phyloP scores from a whole-genome alignment of 768 basidiomycete species.

The Paxillus rubicundulus region DNA sequence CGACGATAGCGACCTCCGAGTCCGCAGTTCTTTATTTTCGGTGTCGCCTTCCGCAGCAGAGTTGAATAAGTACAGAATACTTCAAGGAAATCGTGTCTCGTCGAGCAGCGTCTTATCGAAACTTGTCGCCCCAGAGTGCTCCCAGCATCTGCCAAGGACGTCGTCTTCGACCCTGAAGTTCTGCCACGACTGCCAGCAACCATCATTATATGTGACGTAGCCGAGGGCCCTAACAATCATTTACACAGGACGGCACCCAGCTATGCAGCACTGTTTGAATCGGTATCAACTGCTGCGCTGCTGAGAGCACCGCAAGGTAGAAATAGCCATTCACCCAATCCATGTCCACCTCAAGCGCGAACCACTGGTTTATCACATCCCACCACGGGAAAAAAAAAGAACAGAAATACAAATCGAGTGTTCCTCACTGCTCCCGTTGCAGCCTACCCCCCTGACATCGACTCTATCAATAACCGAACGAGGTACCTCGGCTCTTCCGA shows the following conservation, averaged over 20 bases:
- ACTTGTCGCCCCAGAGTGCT: no score
- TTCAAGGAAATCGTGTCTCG: background rate
- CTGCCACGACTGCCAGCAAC: no score
- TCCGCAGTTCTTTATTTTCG: conserved; percentile 1
- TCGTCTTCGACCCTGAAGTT: no score
- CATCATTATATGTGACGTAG: no score
- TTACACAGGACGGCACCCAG: no score
- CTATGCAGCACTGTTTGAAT: no score
- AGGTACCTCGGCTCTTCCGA: conserved; percentile 45
- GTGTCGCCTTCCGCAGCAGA: conserved; percentile 17
- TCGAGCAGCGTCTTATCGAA: no score
- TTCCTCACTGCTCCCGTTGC: background rate
- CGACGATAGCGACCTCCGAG: no score
- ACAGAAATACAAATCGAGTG: conserved; percentile 12
- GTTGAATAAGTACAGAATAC: background rate
- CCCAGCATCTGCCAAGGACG: no score
- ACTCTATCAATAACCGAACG: conserved; percentile 21
- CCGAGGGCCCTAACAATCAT: no score
- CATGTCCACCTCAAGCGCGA: no score
- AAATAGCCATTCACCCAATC: background rate
- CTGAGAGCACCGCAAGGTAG: background rate
- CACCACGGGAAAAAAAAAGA: background rate
- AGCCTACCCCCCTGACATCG: conserved; percentile 1
- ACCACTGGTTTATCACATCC: background rate
- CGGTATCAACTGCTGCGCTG: background rate